These are phyloP conservation scores for Eucalyptus virginea DNA, from an alignment of 345 rosid species.

Conservation along the genomic window DNA sequence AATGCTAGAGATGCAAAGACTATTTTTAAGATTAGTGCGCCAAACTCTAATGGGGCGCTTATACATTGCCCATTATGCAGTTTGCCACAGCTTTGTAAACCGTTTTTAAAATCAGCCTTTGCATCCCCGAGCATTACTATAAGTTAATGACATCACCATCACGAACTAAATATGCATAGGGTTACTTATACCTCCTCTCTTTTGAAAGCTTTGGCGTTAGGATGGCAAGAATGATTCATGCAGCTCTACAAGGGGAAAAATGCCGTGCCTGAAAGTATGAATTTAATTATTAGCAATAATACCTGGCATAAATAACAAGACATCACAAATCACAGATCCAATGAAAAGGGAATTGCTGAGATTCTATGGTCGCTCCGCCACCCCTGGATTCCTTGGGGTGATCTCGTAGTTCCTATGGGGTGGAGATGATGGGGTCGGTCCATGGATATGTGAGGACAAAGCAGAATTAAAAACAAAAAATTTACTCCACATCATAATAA, in stretches of 20 bases:
- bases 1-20: background rate
- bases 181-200: conserved; percentile 60
- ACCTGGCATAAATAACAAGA: background rate
- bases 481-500: too few relatives aligned
- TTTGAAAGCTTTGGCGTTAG: conserved; percentile 88
- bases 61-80: background rate
- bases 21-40: background rate
- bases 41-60: background rate
- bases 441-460: too few relatives aligned
- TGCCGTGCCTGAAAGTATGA: conserved; percentile 50
- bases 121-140: background rate
- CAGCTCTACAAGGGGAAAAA: conserved; percentile 86
- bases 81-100: background rate
- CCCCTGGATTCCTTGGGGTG: too few relatives aligned
- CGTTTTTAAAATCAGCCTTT: background rate
- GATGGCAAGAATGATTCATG: conserved; percentile 85
- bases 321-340: too few relatives aligned
- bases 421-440: too few relatives aligned
- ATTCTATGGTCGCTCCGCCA: too few relatives aligned
- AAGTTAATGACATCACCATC: background rate
- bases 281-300: background rate
- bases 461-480: too few relatives aligned
- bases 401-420: too few relatives aligned
- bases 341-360: too few relatives aligned
- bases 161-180: background rate